Evolutionary conservation across 208 protist genomes (phyloP), one percentile per base, ranked within the genome.

Genomic region (Angomonas ambiguus): DNA sequence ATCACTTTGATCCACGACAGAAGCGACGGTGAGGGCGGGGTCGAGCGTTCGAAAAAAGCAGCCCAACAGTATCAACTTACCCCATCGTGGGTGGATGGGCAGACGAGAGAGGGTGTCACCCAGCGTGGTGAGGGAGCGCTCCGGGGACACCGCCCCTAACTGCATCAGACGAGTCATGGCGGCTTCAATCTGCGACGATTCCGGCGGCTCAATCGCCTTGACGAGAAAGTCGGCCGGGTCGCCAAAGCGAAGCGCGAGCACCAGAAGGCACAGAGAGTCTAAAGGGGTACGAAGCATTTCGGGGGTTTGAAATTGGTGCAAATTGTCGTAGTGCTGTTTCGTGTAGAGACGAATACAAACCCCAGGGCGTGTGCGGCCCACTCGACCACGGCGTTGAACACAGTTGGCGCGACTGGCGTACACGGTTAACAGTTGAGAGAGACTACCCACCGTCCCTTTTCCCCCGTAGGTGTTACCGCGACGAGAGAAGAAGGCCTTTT

Each of bases 251-350:
- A 96, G 72, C 8, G 77, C 63, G 11, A 96, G 65, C 35, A 94
- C 87, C 33, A 79, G 74, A 30, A 99, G 82, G 69, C 92, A 98
- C 24, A 98, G 34, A 6, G 83, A 58, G 55, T 98, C 97, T 4
- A 99, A 87, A 6, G 96, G 95, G 0, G 81, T 87, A 30, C 97
- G 91, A 10, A 93, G 71, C 56, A 99, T 98, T 70, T 99, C 96
- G 4, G 97, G 97, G 2, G 86, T 93, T 53, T 95, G 92, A 62
- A 94, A 97, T 22, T 93, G 86, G 59, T 87, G 82, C 45, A 97
- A 65, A 0, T 16, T 51, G 1, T 82, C 70, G 42, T 94, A 97
- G 71, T 95, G 89, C 31, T 75, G 59, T 8, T 76, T 74, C 0
- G 97, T 93, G 75, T 93, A 98, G 53, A 98, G 79, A 33, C 92